These are phyloP conservation scores for Parascedosporium putredinis DNA, from an alignment of 2,329 filamentous ascomycete genomes.

Conservation along the genomic window DNA sequence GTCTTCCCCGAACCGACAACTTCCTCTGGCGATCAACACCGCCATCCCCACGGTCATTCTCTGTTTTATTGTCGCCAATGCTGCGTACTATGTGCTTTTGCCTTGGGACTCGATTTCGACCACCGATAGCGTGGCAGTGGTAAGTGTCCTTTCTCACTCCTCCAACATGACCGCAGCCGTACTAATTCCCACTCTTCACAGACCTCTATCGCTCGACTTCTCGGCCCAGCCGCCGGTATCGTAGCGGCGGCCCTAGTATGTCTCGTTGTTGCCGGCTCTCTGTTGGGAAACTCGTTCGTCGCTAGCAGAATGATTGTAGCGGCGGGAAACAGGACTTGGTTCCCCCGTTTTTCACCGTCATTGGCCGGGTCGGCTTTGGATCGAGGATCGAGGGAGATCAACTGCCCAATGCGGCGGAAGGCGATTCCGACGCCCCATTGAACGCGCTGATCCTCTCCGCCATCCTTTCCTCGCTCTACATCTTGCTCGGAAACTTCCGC, in stretches of 20 bases:
- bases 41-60: conserved; percentile 48
- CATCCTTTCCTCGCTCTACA: conserved; percentile 43
- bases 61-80: conserved; percentile 50
- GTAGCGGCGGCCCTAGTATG: conserved; percentile 46
- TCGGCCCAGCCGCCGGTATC: conserved; percentile 43
- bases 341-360: conserved; percentile 33
- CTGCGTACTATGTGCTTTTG: conserved; percentile 52
- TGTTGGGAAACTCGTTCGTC: conserved; percentile 53
- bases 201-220: conserved; percentile 43
- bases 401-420: conserved; percentile 9
- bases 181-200: conserved; percentile 17
- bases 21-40: conserved; percentile 51
- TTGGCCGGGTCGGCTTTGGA: conserved; percentile 31
- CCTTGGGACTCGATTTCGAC: conserved; percentile 48
- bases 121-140: conserved; percentile 53
- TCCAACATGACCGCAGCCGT: not conserved
- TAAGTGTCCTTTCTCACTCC: conserved; percentile 23
- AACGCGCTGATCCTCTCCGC: conserved; percentile 42
- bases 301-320: conserved; percentile 51
- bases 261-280: conserved; percentile 49
- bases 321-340: conserved; percentile 41
- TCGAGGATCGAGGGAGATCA: not conserved
- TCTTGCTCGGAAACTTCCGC: conserved; percentile 50
- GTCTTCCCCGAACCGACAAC: conserved; percentile 36
- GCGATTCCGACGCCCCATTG: conserved; percentile 37